Evolutionary conservation across 2,329 filamentous ascomycete genomes (phyloP).

Genomic region (Diaporthe sp.): DNA sequence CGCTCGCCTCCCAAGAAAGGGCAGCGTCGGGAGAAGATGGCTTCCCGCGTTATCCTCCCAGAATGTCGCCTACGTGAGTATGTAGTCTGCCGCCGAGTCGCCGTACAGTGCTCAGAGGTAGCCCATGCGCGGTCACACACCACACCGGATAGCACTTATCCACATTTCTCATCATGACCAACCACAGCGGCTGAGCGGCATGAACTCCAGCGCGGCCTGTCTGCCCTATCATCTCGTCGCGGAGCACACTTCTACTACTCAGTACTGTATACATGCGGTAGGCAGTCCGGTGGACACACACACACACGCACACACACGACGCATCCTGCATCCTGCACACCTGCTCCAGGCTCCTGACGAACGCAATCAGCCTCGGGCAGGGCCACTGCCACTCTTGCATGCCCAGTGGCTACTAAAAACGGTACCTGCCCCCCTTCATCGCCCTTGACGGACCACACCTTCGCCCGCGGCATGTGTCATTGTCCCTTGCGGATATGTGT

Average conservation of each 20-base stretch:
- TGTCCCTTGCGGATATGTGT: conserved; percentile 14
- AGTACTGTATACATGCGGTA: neutral
- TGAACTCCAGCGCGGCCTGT: neutral
- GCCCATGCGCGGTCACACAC: conserved; percentile 10
- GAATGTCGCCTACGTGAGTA: neutral
- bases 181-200: conserved; percentile 9
- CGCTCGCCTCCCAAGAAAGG: conserved; percentile 7
- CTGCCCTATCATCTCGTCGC: conserved; percentile 19
- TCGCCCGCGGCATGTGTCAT: conserved; percentile 11
- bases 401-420: neutral
- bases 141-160: neutral
- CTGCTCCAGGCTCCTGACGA: conserved; percentile 19
- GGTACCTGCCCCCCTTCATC: neutral
- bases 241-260: neutral
- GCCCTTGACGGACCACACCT: neutral
- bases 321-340: conserved; percentile 30
- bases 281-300: neutral
- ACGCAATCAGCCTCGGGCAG: conserved; percentile 14
- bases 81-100: conserved; percentile 2
- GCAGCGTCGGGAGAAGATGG: conserved; percentile 6
- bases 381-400: conserved; percentile 15
- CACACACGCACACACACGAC: neutral
- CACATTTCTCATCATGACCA: conserved; percentile 31
- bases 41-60: neutral
- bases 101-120: conserved; percentile 22